phyloP scores from a whole-genome alignment of 768 basidiomycete species.

The Coprinopsis marcescibilis region DNA sequence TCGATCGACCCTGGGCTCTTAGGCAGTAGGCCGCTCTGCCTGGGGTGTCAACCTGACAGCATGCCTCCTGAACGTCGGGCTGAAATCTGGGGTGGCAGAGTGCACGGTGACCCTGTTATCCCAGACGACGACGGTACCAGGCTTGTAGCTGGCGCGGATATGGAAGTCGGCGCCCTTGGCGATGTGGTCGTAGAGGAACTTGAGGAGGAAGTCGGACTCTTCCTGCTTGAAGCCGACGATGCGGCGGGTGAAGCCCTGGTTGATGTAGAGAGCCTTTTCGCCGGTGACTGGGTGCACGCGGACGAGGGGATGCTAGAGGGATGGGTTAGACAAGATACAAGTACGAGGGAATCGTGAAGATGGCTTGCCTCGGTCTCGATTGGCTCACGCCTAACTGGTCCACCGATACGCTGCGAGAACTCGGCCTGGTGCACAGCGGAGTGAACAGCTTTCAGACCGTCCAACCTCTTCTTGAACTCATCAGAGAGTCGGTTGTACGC shows the following conservation, averaged over 20 bases:
- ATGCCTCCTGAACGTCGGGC: constrained; percentile 31
- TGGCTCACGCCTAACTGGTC: constrained; percentile 46
- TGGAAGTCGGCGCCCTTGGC: constrained; percentile 46
- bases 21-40: constrained; percentile 28
- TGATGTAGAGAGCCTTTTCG: constrained; percentile 57
- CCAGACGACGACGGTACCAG: constrained; percentile 55
- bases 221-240: constrained; percentile 53
- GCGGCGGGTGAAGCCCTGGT: constrained; percentile 46
- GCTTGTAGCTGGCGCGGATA: constrained; percentile 42
- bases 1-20: neutral
- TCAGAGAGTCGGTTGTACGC: constrained; percentile 55
- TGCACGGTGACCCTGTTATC: constrained; percentile 46
- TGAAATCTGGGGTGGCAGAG: constrained; percentile 38
- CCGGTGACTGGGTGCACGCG: constrained; percentile 57
- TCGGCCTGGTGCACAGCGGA: constrained; percentile 49
- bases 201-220: constrained; percentile 50
- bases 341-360: too few species aligned
- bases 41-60: constrained; percentile 44
- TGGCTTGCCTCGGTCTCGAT: constrained; percentile 42
- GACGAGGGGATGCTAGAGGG: constrained; percentile 41
- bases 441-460: constrained; percentile 53
- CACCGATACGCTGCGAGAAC: constrained; percentile 34
- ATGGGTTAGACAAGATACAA: too few species aligned
- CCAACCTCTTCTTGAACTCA: constrained; percentile 51
- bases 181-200: constrained; percentile 50